These are phyloP conservation scores for Aspergillus sp. DNA, from an alignment of 2,329 filamentous ascomycete genomes.

Conservation along the genomic window DNA sequence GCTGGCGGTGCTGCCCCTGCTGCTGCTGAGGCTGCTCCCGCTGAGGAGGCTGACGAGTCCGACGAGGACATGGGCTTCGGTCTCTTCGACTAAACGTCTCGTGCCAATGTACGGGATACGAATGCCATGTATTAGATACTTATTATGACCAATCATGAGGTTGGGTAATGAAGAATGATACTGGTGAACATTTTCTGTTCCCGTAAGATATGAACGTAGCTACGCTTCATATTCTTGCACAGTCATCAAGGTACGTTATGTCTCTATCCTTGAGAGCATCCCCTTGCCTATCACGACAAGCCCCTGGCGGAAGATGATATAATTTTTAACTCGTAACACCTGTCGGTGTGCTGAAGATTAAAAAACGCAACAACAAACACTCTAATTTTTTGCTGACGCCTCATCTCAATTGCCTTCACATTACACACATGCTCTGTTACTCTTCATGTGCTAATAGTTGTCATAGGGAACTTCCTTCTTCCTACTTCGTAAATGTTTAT, in stretches of 20 bases:
- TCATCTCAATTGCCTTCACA: constrained; percentile 1
- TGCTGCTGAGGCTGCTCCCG: constrained; percentile 56
- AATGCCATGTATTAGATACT: constrained; percentile 41
- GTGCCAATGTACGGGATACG: constrained; percentile 25
- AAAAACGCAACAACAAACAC: constrained; percentile 64
- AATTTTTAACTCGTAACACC: constrained; percentile 64
- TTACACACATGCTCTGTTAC: not conserved
- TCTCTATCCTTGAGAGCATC: constrained; percentile 3
- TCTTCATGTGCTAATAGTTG: constrained; percentile 12
- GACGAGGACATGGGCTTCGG: constrained; percentile 69
- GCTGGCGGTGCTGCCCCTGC: constrained; percentile 53
- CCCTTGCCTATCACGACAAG: not conserved
- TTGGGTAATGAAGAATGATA: constrained; percentile 33
- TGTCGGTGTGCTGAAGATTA: constrained; percentile 54
- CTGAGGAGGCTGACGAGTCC: constrained; percentile 66
- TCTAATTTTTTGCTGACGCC: constrained; percentile 72
- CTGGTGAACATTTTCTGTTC: constrained; percentile 20
- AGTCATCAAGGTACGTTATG: constrained; percentile 23
- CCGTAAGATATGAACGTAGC: constrained; percentile 36
- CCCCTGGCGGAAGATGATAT: constrained; percentile 57
- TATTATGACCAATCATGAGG: constrained; percentile 32
- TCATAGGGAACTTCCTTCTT: not conserved
- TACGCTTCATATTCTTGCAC: constrained; percentile 31
- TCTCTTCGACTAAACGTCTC: constrained; percentile 66
- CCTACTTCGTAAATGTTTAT: not conserved